phyloP scores from a whole-genome alignment of 305 asterid species.

The Nicotiana rustica region DNA sequence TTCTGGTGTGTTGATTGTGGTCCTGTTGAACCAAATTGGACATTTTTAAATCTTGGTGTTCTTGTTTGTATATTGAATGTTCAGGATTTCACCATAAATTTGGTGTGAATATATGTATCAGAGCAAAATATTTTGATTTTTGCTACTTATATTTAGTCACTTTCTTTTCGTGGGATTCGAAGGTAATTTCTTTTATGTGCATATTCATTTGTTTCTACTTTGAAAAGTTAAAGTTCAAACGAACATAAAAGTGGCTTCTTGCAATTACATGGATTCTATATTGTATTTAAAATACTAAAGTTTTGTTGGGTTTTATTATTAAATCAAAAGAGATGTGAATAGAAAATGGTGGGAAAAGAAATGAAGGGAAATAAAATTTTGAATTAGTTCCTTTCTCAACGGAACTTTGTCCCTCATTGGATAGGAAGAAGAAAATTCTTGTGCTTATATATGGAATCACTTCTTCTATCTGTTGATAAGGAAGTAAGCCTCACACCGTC shows the following conservation, averaged over 20 bases:
- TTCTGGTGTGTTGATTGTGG: slow-evolving; percentile 97
- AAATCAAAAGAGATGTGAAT: too few species aligned
- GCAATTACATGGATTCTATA: background rate
- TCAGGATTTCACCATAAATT: slow-evolving; percentile 99
- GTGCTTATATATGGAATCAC: too few species aligned
- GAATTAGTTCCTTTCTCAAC: too few species aligned
- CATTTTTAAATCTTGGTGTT: slow-evolving; percentile 93
- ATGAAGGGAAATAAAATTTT: too few species aligned
- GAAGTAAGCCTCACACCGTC: too few species aligned
- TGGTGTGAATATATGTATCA: slow-evolving; percentile 88
- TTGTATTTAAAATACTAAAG: slow-evolving; percentile 13
- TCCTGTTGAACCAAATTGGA: slow-evolving; percentile 97
- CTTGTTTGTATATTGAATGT: slow-evolving; percentile 98
- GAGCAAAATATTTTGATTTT: slow-evolving; percentile 59
- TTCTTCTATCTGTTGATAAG: too few species aligned
- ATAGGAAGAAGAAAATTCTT: too few species aligned
- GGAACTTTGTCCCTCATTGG: too few species aligned
- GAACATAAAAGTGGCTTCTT: slow-evolving; percentile 7
- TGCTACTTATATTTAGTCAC: background rate
- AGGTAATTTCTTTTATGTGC: slow-evolving; percentile 19
- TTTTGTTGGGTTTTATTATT: too few species aligned
- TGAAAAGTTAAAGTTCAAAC: background rate
- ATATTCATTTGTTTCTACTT: slow-evolving; percentile 28
- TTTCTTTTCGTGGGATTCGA: background rate
- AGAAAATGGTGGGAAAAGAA: too few species aligned